A percentile compares a stretch with the other conserved stretches of the same genome.
Evolutionary conservation across 768 basidiomycete genomes (phyloP).

Genomic region (Tylopilus vinaceipallidus): DNA sequence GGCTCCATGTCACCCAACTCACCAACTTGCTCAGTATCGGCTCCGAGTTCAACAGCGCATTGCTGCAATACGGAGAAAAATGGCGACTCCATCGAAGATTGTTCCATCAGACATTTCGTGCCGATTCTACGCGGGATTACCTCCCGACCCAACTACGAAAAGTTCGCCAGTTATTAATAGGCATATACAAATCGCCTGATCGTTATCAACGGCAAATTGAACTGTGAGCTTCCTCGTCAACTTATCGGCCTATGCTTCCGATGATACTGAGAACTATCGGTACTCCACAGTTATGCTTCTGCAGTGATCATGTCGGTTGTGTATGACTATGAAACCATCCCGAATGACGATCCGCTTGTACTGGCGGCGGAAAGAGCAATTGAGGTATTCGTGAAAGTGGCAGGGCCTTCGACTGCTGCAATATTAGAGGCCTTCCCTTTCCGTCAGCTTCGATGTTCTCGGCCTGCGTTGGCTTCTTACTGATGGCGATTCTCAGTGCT

Average conservation of each 20-base stretch:
- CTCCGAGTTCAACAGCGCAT: conserved; percentile 31
- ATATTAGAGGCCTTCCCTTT: conserved; percentile 33
- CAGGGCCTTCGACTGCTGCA: conserved; percentile 25
- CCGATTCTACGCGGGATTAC: conserved; percentile 26
- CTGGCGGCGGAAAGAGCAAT: conserved; percentile 32
- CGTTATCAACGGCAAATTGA: conserved; percentile 29
- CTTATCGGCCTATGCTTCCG: background rate
- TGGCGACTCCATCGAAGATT: conserved; percentile 34
- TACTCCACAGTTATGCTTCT: conserved; percentile 28
- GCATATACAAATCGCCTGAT: conserved; percentile 24
- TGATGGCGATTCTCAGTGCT: conserved; percentile 25
- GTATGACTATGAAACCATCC: conserved; percentile 32
- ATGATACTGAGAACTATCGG: conserved; percentile 1
- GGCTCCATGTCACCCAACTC: conserved; percentile 2
- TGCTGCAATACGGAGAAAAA: conserved; percentile 29
- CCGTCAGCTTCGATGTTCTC: conserved; percentile 22
- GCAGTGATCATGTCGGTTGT: conserved; percentile 33
- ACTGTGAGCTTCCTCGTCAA: conserved; percentile 22
- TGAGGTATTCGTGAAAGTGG: conserved; percentile 21
- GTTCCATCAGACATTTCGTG: conserved; percentile 33
- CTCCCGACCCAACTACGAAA: conserved; percentile 29
- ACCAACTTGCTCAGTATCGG: conserved; percentile 19
- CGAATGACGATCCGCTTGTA: conserved; percentile 28
- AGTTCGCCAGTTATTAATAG: conserved; percentile 24
- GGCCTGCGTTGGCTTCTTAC: background rate